Base-by-base conservation (phyloP, 768 basidiomycete genomes). In the Tephrocybe sp. region DNA sequence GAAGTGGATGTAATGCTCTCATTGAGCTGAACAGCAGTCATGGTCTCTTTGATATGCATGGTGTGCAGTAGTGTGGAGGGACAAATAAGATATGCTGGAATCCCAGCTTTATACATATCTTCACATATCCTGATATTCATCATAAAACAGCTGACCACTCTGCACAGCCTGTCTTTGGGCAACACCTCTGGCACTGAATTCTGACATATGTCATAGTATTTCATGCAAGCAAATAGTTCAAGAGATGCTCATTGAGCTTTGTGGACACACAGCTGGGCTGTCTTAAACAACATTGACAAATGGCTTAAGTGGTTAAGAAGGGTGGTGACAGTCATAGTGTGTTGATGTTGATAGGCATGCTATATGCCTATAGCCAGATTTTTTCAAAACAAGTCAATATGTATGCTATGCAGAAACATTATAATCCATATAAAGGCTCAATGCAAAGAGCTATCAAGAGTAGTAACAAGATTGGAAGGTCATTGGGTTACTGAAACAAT, bases 81-180 rank as follows among this genome's bases (percentile, higher is more conserved):
- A n/a, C 44, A 21, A 16, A 54, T 34, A n/a, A 54, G 21, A 30
- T 31, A 54, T 1, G 45, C 52, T 4, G 47, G 47, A 19, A 54
- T 42, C 1, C 31, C 36, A 18, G 30, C 36, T 1, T 19, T 5
- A 18, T 41, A 45, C 1, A 53, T 18, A 9, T 44, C 27, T 7
- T 44, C 24, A 16, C 44, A 54, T 9, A 46, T 19, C 1, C 4
- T 12, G 1, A 54, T 21, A 22, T 46, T 32, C 13, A 2, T 19
- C 0, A 48, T 54, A 24, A 54, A 54, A 11, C 32, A 44, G 4
- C 53, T 48, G 1, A 46, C n/a, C 7, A 45, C 21, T 0, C 4
- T 13, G 18, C 13, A 22, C 15, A 16, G 1, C n/a, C 28, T 19
- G 2, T 11, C 26, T 26, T 16, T 16, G 1, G 4, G 16, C 19